These are phyloP conservation scores for Suillus variegatus DNA, from an alignment of 768 basidiomycete genomes.

Conservation along the genomic window DNA sequence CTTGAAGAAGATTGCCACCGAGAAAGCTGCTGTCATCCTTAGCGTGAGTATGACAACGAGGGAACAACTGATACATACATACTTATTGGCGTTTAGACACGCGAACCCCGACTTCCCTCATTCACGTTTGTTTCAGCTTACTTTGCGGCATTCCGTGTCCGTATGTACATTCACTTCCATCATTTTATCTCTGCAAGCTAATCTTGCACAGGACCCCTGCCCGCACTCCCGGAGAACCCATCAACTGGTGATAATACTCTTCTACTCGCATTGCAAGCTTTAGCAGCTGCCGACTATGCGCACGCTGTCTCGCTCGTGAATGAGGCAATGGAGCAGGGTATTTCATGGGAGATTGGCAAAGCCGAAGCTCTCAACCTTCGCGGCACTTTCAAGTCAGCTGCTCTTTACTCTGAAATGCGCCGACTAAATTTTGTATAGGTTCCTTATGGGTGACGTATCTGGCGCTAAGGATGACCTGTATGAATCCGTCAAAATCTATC, in stretches of 20 bases:
- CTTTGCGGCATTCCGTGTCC: slow-evolving; percentile 93
- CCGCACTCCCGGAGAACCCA: slow-evolving; percentile 71
- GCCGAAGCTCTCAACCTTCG: slow-evolving; percentile 91
- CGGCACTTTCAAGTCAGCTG: slow-evolving; percentile 89
- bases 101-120: slow-evolving; percentile 84
- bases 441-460: slow-evolving; percentile 81
- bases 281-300: slow-evolving; percentile 80
- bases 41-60: slow-evolving; percentile 41
- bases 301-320: slow-evolving; percentile 80
- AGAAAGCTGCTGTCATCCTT: slow-evolving; percentile 74
- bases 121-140: slow-evolving; percentile 93
- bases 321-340: slow-evolving; percentile 85
- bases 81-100: slow-evolving; percentile 36
- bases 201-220: slow-evolving; percentile 54
- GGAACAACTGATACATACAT: neutral
- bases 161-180: slow-evolving; percentile 44
- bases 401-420: neutral
- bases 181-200: neutral
- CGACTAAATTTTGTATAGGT: slow-evolving; percentile 46
- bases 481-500: slow-evolving; percentile 68
- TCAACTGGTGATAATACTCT: slow-evolving; percentile 85
- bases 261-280: slow-evolving; percentile 76
- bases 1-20: slow-evolving; percentile 74
- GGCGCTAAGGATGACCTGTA: slow-evolving; percentile 85
- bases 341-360: slow-evolving; percentile 71